phyloP scores from a whole-genome alignment of 495 filamentous ascomycete genomes.

The Xylaria bambusicola region DNA sequence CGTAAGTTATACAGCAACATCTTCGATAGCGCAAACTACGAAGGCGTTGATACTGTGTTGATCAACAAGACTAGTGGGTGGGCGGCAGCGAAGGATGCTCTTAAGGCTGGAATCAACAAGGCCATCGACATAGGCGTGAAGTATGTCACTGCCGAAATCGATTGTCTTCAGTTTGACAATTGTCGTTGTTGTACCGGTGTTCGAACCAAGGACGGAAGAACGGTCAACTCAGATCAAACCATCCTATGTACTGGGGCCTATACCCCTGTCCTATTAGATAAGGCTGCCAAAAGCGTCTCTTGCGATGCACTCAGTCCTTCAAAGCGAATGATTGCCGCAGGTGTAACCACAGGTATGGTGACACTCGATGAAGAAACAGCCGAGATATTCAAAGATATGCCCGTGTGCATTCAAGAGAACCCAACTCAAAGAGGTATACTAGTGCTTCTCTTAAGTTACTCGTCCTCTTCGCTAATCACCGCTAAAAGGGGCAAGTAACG shows the following conservation, averaged over 20 bases:
- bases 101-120: conserved; percentile 47
- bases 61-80: conserved; percentile 61
- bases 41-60: conserved; percentile 47
- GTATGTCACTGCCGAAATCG: conserved; percentile 51
- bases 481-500: conserved; percentile 29
- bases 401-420: conserved; percentile 40
- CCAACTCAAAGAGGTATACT: conserved; percentile 22
- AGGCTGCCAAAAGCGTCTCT: conserved; percentile 44
- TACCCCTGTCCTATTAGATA: conserved; percentile 61
- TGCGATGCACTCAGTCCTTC: conserved; percentile 49
- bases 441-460: neutral
- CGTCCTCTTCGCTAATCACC: neutral
- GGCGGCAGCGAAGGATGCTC: conserved; percentile 59
- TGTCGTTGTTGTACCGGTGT: conserved; percentile 50
- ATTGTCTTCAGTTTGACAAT: conserved; percentile 44
- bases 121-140: conserved; percentile 55
- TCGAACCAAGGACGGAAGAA: conserved; percentile 41
- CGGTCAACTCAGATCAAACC: conserved; percentile 45
- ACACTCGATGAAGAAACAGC: conserved; percentile 32
- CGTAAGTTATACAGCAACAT: conserved; percentile 49
- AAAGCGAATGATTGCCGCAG: conserved; percentile 56
- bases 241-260: conserved; percentile 61
- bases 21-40: conserved; percentile 57
- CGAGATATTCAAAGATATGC: conserved; percentile 33
- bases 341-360: conserved; percentile 53